These are phyloP conservation scores for Yarrowia osloensis DNA, from an alignment of 805 yeast species.

Conservation along the genomic window DNA sequence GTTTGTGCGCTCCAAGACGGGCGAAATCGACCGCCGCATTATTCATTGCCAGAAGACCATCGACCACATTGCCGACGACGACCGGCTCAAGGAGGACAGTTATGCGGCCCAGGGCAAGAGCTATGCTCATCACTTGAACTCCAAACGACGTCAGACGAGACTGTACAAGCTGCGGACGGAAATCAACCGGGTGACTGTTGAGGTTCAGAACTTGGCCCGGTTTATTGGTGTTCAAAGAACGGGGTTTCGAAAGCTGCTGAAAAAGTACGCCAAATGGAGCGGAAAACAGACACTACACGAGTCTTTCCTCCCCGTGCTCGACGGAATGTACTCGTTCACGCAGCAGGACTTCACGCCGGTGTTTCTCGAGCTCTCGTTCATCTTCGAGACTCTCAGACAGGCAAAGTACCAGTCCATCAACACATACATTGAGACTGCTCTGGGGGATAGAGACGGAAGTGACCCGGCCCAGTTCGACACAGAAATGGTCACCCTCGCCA, in stretches of 20 bases:
- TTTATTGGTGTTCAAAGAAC: constrained; percentile 73
- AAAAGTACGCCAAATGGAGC: constrained; percentile 58
- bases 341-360: constrained; percentile 60
- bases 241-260: constrained; percentile 68
- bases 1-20: constrained; percentile 66
- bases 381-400: constrained; percentile 53
- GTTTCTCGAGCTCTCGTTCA: constrained; percentile 59
- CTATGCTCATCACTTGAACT: constrained; percentile 9
- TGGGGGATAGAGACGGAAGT: not conserved
- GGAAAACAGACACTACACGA: constrained; percentile 40
- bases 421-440: constrained; percentile 11
- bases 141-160: constrained; percentile 35
- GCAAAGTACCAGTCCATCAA: constrained; percentile 33
- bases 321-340: constrained; percentile 58
- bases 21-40: constrained; percentile 62
- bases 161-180: constrained; percentile 43
- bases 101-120: not conserved
- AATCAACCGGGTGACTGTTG: constrained; percentile 49
- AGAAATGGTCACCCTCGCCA: constrained; percentile 37
- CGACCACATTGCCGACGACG: constrained; percentile 40
- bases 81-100: constrained; percentile 15
- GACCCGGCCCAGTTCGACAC: constrained; percentile 41
- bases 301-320: constrained; percentile 42
- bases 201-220: constrained; percentile 65
- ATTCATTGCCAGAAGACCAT: constrained; percentile 46